A percentile compares a stretch with the other conserved stretches of the same genome.
These are phyloP conservation scores for Nasturtium officinale DNA, from an alignment of 345 rosid species.

Conservation along the genomic window DNA sequence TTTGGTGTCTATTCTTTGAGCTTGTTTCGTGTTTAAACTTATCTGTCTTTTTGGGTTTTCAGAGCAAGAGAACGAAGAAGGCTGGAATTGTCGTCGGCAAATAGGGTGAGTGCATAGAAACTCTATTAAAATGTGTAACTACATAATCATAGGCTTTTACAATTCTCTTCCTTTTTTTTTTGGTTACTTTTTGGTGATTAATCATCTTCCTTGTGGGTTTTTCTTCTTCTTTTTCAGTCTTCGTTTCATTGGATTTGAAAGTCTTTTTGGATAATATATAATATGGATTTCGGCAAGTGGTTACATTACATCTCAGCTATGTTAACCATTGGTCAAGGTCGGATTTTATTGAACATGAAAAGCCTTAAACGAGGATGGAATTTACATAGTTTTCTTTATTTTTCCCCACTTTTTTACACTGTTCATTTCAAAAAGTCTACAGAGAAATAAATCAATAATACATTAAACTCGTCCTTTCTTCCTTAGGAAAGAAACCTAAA, in stretches of 20 bases:
- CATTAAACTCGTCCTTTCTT: neutral
- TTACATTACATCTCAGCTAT: no score
- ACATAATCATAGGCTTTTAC: no score
- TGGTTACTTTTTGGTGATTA: no score
- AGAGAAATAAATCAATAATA: constrained; percentile 23
- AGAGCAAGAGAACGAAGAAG: constrained; percentile 75
- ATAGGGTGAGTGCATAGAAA: constrained; percentile 41
- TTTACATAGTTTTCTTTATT: neutral
- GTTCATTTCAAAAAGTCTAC: neutral
- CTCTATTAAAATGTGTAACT: neutral
- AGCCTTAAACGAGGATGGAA: neutral
- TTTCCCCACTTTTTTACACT: neutral
- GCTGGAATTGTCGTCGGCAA: constrained; percentile 71
- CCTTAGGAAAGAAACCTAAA: constrained; percentile 7
- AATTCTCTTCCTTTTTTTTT: no score
- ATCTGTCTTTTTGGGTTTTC: neutral
- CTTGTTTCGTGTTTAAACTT: neutral
- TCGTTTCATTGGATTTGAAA: no score
- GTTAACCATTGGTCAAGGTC: neutral
- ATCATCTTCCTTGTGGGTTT: no score
- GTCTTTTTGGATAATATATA: no score
- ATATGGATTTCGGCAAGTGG: no score
- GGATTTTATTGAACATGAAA: neutral
- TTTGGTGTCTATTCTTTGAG: neutral
- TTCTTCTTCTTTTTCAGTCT: no score